Conservation (phyloP, 768 basidiomycete genomes). For the Mycena haematopus region DNA sequence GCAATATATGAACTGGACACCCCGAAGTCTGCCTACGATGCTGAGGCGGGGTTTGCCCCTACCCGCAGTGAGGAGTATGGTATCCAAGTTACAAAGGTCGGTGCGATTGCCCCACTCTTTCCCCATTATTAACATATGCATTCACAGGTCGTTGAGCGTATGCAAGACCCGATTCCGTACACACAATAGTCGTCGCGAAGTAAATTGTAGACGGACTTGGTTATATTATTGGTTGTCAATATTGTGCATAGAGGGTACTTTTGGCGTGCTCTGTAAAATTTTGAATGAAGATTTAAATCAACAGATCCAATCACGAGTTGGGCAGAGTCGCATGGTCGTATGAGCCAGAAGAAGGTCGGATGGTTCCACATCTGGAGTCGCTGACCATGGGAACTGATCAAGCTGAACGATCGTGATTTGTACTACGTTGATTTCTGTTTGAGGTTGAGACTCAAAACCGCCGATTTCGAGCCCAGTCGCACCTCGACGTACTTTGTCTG, state of each 20-base stretch:
- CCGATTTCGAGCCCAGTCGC: no score
- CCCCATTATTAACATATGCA: not conserved
- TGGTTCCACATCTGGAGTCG: no score
- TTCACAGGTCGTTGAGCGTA: constrained; percentile 44
- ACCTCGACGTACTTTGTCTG: no score
- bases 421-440: no score
- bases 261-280: not conserved
- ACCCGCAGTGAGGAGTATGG: constrained; percentile 38
- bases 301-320: no score
- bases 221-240: constrained; percentile 2
- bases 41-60: constrained; percentile 15
- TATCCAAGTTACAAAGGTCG: constrained; percentile 47
- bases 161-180: constrained; percentile 36
- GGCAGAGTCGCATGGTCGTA: no score
- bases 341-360: no score
- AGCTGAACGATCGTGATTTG: no score
- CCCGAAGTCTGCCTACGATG: constrained; percentile 32
- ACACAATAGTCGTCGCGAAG: constrained; percentile 22
- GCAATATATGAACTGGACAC: constrained; percentile 41
- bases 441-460: no score
- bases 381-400: no score
- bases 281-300: no score
- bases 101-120: not conserved
- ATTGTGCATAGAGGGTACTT: not conserved
- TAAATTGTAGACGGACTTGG: not conserved